A percentile compares a stretch with the other conserved stretches of the same genome.
These are phyloP conservation scores for Fusarium drepaniforme DNA, from an alignment of 2,329 filamentous ascomycete species.

Conservation along the genomic window DNA sequence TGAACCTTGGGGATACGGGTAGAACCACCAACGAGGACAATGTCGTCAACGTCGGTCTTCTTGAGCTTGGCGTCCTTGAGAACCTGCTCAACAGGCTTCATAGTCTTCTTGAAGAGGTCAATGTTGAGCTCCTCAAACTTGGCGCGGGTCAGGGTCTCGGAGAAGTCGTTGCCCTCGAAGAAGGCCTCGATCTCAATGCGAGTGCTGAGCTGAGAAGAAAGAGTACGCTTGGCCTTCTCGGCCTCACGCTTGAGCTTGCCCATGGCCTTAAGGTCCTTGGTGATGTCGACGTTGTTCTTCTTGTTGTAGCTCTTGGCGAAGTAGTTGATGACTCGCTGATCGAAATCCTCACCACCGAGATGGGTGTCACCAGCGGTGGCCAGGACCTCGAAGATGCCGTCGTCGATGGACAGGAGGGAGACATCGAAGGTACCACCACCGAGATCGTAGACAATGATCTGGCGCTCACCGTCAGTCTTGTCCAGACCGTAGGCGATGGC, in stretches of 20 bases:
- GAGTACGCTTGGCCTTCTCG: conserved; percentile 98
- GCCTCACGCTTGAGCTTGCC: conserved; percentile 99
- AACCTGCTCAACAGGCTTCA: conserved; percentile 98
- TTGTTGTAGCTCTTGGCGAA: conserved; percentile 99
- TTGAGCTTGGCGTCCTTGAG: conserved; percentile 98
- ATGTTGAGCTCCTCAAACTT: conserved; percentile 99
- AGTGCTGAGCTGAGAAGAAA: conserved; percentile 93
- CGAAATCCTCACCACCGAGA: conserved; percentile 98
- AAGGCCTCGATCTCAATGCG: conserved; percentile 98
- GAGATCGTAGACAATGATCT: conserved; percentile 94
- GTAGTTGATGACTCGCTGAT: conserved; percentile 96
- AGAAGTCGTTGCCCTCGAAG: conserved; percentile 97
- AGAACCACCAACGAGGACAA: conserved; percentile 97
- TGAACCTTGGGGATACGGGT: conserved; percentile 99
- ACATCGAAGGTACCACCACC: conserved; percentile 97
- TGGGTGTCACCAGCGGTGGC: conserved; percentile 97
- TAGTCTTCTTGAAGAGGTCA: conserved; percentile 98
- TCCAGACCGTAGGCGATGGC: conserved; percentile 95
- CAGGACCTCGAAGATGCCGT: conserved; percentile 94
- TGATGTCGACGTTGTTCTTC: conserved; percentile 92
- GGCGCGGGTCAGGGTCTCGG: conserved; percentile 96
- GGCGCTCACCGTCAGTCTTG: conserved; percentile 85
- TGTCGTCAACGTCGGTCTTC: conserved; percentile 95
- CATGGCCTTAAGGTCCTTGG: conserved; percentile 97
- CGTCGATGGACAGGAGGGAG: conserved; percentile 89